These are phyloP conservation scores for Chaetomidium leptoderma DNA, from an alignment of 495 filamentous ascomycete genomes.

Conservation along the genomic window DNA sequence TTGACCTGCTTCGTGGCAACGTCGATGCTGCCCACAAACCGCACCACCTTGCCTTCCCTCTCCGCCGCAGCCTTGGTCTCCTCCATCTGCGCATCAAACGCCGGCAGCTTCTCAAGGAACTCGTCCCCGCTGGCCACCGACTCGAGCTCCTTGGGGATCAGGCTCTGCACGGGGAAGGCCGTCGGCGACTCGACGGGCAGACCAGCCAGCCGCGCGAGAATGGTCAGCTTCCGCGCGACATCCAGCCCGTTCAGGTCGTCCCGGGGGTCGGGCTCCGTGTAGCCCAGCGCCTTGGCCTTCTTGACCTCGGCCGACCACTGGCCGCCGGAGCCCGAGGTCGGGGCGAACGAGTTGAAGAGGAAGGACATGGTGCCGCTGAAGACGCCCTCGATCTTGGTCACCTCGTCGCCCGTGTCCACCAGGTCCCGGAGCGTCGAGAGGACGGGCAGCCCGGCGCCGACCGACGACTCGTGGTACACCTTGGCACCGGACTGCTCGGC, in stretches of 20 bases:
- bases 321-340: slow-evolving; percentile 59
- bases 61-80: slow-evolving; percentile 70
- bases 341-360: slow-evolving; percentile 92
- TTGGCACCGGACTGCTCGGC: slow-evolving; percentile 61
- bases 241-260: slow-evolving; percentile 96
- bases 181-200: slow-evolving; percentile 71
- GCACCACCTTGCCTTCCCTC: slow-evolving; percentile 81
- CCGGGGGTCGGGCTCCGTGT: slow-evolving; percentile 92
- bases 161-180: slow-evolving; percentile 82
- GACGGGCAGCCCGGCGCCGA: slow-evolving; percentile 87
- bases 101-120: slow-evolving; percentile 71
- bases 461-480: slow-evolving; percentile 88
- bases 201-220: slow-evolving; percentile 78
- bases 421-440: slow-evolving; percentile 88
- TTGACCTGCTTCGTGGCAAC: slow-evolving; percentile 68
- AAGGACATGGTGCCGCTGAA: slow-evolving; percentile 96
- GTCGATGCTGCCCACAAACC: slow-evolving; percentile 92
- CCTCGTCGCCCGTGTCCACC: slow-evolving; percentile 80
- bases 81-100: slow-evolving; percentile 81
- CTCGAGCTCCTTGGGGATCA: slow-evolving; percentile 82
- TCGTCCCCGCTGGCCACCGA: slow-evolving; percentile 67
- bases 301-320: slow-evolving; percentile 84
- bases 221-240: slow-evolving; percentile 94
- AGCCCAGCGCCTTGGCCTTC: slow-evolving; percentile 90
- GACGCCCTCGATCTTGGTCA: slow-evolving; percentile 87